Conservation (phyloP, 2,329 filamentous ascomycete genomes). For the Ceratocystiopsis minuta region DNA sequence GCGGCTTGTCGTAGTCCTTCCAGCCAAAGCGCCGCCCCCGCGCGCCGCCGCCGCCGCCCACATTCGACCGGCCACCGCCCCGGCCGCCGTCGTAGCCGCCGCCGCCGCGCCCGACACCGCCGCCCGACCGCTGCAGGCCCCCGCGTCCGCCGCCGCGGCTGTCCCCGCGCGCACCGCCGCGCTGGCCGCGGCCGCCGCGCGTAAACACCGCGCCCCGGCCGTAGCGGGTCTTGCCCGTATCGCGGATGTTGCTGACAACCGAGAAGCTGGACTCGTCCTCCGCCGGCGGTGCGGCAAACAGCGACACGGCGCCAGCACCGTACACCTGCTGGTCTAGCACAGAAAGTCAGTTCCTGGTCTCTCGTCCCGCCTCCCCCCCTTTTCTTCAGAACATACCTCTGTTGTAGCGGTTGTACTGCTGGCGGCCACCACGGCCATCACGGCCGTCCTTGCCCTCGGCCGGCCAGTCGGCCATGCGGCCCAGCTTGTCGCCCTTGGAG, state of each 20-base stretch:
- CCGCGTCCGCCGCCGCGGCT: conserved; percentile 44
- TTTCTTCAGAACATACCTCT: conserved; percentile 43
- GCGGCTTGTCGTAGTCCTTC: conserved; percentile 97
- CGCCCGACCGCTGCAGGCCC: conserved; percentile 28
- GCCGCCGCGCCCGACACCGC: conserved; percentile 15
- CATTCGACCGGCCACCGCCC: conserved; percentile 44
- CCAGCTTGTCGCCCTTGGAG: conserved; percentile 96
- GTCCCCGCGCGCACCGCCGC: conserved; percentile 43
- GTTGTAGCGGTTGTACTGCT: conserved; percentile 84
- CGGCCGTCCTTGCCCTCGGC: conserved; percentile 70
- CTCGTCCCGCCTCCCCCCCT: neutral
- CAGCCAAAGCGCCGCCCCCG: conserved; percentile 84
- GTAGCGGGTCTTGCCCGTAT: conserved; percentile 71
- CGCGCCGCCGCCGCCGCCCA: conserved; percentile 36
- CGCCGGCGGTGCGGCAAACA: conserved; percentile 78
- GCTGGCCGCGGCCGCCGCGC: conserved; percentile 58
- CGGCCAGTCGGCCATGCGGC: conserved; percentile 98
- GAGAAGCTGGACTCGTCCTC: conserved; percentile 98
- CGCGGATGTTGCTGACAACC: conserved; percentile 86
- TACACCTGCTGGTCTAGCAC: conserved; percentile 82
- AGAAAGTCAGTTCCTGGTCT: neutral
- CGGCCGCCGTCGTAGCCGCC: conserved; percentile 50
- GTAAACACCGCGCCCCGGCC: conserved; percentile 82
- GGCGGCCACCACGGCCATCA: conserved; percentile 53
- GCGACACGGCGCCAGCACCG: conserved; percentile 66